Percentiles rank a stretch among this genome's conserved stretches.
Conservation (phyloP, 441 rosid genomes). For the Bruguiera hainesii region DNA sequence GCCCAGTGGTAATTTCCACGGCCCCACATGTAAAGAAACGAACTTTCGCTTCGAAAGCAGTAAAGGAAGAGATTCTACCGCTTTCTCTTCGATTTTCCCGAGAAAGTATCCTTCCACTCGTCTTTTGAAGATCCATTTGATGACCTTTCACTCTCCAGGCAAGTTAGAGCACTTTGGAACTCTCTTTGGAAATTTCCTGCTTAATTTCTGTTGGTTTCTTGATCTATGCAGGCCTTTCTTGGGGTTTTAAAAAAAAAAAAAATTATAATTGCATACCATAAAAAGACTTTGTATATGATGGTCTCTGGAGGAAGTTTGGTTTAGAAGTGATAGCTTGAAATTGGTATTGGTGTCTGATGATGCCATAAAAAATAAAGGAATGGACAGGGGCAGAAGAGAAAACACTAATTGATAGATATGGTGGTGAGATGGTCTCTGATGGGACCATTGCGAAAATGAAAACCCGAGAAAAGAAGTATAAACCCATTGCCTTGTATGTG, state of each 20-base stretch:
- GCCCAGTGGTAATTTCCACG: background rate
- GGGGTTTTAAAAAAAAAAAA: background rate
- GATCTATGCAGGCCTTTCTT: conserved; percentile 21
- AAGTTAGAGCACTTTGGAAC: background rate
- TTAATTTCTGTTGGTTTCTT: conserved; percentile 22
- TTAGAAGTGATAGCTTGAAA: background rate
- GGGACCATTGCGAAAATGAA: conserved; percentile 70
- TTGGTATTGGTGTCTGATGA: conserved; percentile 26
- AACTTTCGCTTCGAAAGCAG: background rate
- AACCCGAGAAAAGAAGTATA: conserved; percentile 71
- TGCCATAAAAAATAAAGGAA: conserved; percentile 60
- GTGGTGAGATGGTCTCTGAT: conserved; percentile 58
- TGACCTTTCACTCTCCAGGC: conserved; percentile 18
- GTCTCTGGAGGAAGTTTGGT: background rate
- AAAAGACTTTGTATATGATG: conserved; percentile 10
- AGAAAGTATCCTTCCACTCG: conserved; percentile 20
- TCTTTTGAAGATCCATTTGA: background rate
- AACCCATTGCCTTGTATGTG: conserved; percentile 58
- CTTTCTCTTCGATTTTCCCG: conserved; percentile 27
- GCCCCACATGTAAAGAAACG: background rate
- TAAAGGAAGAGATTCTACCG: conserved; percentile 16
- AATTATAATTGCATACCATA: conserved; percentile 9
- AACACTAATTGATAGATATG: conserved; percentile 68
- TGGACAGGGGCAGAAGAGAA: conserved; percentile 80
- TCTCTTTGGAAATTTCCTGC: conserved; percentile 5